Evolutionary conservation across 2,329 filamentous ascomycete genomes (phyloP).

Genomic region (Arthrinium phaeospermum): DNA sequence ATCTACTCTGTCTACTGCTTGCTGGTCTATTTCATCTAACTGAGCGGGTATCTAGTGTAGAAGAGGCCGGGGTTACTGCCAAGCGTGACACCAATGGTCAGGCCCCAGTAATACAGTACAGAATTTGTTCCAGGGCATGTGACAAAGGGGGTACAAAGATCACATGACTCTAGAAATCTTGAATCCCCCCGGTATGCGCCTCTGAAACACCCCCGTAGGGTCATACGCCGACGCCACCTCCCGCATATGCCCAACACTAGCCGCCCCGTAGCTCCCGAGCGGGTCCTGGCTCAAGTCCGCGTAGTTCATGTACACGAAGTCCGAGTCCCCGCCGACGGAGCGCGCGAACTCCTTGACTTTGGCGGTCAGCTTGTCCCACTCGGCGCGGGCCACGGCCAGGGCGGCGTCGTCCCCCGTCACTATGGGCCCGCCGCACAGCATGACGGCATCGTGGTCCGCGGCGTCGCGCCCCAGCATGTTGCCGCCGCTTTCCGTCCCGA

Average conservation of each 20-base stretch:
- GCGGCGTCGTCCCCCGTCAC: neutral
- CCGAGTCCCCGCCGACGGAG: constrained; percentile 28
- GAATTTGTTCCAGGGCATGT: too few species aligned
- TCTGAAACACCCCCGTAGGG: constrained; percentile 43
- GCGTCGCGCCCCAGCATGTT: neutral
- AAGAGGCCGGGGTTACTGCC: too few species aligned
- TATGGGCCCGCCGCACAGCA: too few species aligned
- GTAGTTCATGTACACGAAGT: constrained; percentile 47
- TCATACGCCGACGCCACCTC: constrained; percentile 43
- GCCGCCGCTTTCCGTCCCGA: too few species aligned
- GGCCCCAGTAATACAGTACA: too few species aligned
- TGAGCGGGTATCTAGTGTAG: too few species aligned
- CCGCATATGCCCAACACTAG: constrained; percentile 38
- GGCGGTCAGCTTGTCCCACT: neutral
- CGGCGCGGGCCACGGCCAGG: neutral
- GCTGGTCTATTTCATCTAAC: too few species aligned
- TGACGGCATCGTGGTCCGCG: too few species aligned
- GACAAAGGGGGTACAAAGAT: constrained; percentile 24
- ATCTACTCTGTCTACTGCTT: too few species aligned
- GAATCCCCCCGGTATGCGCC: constrained; percentile 43
- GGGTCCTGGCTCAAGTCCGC: constrained; percentile 38
- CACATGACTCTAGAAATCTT: constrained; percentile 35
- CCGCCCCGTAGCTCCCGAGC: constrained; percentile 40
- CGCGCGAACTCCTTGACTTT: constrained; percentile 22
- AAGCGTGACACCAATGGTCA: too few species aligned